Base-by-base conservation (phyloP, 2,329 filamentous ascomycete genomes). In the Aspergillus hortae region DNA sequence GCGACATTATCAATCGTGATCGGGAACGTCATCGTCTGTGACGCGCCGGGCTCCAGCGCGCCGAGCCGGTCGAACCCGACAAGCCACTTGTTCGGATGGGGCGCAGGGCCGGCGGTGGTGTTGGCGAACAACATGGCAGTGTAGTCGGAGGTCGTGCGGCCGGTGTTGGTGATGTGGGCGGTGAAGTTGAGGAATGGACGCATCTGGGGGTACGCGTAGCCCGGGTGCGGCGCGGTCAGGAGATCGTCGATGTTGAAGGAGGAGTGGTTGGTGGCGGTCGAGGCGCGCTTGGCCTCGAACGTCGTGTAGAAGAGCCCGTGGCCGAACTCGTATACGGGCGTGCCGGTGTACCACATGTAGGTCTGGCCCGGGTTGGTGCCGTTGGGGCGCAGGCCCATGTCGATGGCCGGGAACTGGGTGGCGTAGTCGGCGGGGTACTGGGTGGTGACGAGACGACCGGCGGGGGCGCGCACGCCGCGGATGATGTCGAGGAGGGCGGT, bases 251-350 rank as follows among this genome's bases (percentile, higher is more conserved):
- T 74, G 38, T 73, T 60, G 53, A 66, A 73, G 2, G 60, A 40
- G 4, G 51, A 23, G 11, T 51, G 44, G n/a, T 11, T 44, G 2
- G 44, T 7, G 1, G 11, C 44, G 4, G 23, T 11, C 5, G 30
- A 53, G 19, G 17, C 15, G 15, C n/a, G 23, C 23, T 23, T 6
- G 19, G 19, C 54, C 14, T 60, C 56, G 58, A 76, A 77, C 4
- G 62, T 71, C 0, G 74, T 75, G 53, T 77, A 77, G 62, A 74
- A 74, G 4, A 75, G 52, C 2, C 74, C 74, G 44, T 73, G 69
- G 3, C 74, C 74, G 47, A 76, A 77, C 10, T 69, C 67, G 15
- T 70, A 69, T 4, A 76, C 72, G 0, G 73, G 62, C 9, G 61
- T 60, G 4, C 68, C 67, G 0, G 64, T 69, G 54, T 75, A 76